Evolutionary conservation across 2,329 filamentous ascomycete genomes (phyloP).

Genomic region (Scedosporium apiospermum): DNA sequence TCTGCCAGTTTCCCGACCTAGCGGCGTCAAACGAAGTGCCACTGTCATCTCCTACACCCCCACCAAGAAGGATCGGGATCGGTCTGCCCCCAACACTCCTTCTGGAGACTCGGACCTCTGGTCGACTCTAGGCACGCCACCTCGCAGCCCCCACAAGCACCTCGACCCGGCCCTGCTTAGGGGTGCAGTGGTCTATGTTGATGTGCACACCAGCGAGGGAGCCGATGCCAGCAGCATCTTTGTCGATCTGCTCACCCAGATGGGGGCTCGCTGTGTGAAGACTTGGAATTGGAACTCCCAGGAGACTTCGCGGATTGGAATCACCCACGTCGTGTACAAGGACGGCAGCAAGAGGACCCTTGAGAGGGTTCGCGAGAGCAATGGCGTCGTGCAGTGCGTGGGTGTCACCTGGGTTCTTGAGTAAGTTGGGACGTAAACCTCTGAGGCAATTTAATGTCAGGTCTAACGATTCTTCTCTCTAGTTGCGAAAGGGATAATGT

Average conservation of each 20-base stretch:
- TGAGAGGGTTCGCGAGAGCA: slow-evolving; percentile 65
- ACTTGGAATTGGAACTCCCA: slow-evolving; percentile 64
- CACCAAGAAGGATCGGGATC: slow-evolving; percentile 27
- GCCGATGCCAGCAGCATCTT: slow-evolving; percentile 76
- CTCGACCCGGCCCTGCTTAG: slow-evolving; percentile 46
- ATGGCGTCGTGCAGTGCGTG: slow-evolving; percentile 73
- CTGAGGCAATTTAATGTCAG: not conserved
- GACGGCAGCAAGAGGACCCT: slow-evolving; percentile 73
- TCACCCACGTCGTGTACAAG: slow-evolving; percentile 87
- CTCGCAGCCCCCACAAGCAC: slow-evolving; percentile 41
- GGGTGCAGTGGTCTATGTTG: slow-evolving; percentile 71
- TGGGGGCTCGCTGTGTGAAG: slow-evolving; percentile 73
- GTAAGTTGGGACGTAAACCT: slow-evolving; percentile 40
- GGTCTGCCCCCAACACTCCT: slow-evolving; percentile 13
- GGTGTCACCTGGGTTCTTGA: slow-evolving; percentile 84
- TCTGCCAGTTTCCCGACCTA: slow-evolving; percentile 32
- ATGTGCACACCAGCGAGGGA: slow-evolving; percentile 75
- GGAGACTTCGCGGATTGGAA: slow-evolving; percentile 50
- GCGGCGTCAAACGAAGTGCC: slow-evolving; percentile 34
- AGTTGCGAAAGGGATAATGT: slow-evolving; percentile 68
- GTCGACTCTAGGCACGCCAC: slow-evolving; percentile 46
- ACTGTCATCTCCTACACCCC: slow-evolving; percentile 47
- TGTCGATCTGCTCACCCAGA: slow-evolving; percentile 65
- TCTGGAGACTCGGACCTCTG: slow-evolving; percentile 38
- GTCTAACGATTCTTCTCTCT: slow-evolving; percentile 17